Evolutionary conservation across 2,329 filamentous ascomycete genomes (phyloP), one percentile per base, ranked within the genome.

Genomic region (Hypoxylon sp.): DNA sequence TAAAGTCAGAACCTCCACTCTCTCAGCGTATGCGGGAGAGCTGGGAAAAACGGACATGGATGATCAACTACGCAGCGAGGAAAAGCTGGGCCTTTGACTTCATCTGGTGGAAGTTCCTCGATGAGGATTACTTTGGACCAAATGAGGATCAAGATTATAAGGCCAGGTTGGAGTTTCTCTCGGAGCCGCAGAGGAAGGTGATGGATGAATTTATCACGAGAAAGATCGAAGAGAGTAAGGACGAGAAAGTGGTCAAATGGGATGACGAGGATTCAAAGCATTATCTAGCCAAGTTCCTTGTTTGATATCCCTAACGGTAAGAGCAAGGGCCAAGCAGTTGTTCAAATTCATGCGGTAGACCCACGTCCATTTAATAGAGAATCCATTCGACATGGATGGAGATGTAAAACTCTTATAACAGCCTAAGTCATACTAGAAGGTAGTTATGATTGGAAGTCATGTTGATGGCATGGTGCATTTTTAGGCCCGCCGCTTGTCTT

Each of bases 71-170:
- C 37, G 80, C 76, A 2, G 78, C 76, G 1, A 77, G 78, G 48
- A 80, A 79, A 39, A 80, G 78, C 59, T 81, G 78, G 77, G 78
- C 75, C 0, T 80, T 82, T 69, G 80, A 83, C 58, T 70, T 71
- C 10, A 68, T 82, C 5, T 82, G 62, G 61, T 82, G 80, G 80
- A 79, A 73, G 53, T 78, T 69, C 63, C 64, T 82, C n/a, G 78
- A 82, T 60, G 66, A 77, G 60, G 71, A 63, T 0, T 80, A 77
- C 60, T 81, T 80, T 60, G 79, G 79, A 3, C 65, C 55, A 0
- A 58, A 63, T 13, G 46, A 63, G 24, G n/a, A 58, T 14, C 33
- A 58, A 17, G 52, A 63, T n/a, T 5, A 58, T 44, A 22, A 52
- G 11, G 24, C 33, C 10, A 63, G 52, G 17, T n/a, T 58, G 10